These are phyloP conservation scores for Aspergillus ochraceus DNA, from an alignment of 2,329 filamentous ascomycete species.

Conservation along the genomic window DNA sequence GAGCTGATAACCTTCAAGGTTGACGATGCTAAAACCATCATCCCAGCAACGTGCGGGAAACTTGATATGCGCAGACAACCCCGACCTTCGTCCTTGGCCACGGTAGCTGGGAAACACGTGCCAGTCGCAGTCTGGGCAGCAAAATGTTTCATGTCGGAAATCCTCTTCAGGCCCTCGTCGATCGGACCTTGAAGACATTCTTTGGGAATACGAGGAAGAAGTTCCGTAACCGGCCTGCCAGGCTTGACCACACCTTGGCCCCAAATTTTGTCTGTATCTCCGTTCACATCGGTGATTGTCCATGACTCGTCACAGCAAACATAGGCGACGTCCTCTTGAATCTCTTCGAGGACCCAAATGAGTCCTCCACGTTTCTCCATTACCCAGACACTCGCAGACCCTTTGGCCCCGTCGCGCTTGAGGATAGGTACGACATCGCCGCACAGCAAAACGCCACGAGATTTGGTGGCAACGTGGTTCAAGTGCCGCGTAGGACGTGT, in stretches of 20 bases:
- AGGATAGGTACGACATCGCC: constrained; percentile 98
- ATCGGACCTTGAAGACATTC: constrained; percentile 66
- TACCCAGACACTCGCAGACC: constrained; percentile 95
- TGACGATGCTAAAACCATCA: constrained; percentile 83
- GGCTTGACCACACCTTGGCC: constrained; percentile 66
- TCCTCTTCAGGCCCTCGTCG: constrained; percentile 74
- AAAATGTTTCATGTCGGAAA: constrained; percentile 73
- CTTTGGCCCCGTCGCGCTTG: constrained; percentile 88
- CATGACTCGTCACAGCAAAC: constrained; percentile 77
- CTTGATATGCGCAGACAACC: constrained; percentile 82
- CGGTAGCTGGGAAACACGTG: constrained; percentile 79
- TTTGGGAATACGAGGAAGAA: constrained; percentile 80
- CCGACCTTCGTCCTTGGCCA: constrained; percentile 70
- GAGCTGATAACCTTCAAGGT: constrained; percentile 82
- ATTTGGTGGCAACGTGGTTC: constrained; percentile 72
- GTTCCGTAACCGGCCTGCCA: constrained; percentile 72
- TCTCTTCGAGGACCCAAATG: constrained; percentile 98
- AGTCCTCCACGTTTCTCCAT: constrained; percentile 93
- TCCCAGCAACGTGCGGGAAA: constrained; percentile 95
- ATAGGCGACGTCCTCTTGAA: constrained; percentile 86
- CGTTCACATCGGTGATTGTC: constrained; percentile 66
- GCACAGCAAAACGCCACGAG: constrained; percentile 85
- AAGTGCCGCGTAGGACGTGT: constrained; percentile 55
- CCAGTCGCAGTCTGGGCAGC: constrained; percentile 76
- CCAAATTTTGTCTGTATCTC: constrained; percentile 86